Evolutionary conservation across 768 basidiomycete genomes (phyloP).

Genomic region (Hydnum rufescens): DNA sequence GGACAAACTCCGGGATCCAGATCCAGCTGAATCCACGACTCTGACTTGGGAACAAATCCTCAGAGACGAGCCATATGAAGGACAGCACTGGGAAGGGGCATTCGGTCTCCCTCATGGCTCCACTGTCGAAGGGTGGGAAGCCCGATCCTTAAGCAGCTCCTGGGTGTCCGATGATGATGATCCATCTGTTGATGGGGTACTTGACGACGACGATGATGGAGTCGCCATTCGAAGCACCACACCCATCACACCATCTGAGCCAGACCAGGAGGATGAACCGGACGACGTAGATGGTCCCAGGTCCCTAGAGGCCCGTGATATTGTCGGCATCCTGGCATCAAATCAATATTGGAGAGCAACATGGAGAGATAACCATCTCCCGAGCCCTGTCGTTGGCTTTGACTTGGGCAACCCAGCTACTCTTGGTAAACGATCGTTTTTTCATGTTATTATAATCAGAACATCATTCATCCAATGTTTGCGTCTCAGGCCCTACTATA

Average conservation of each 20-base stretch:
- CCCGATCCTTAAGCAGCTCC: not conserved
- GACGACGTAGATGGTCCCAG: not conserved
- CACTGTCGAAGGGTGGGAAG: constrained; percentile 1
- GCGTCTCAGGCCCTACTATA: too few relatives aligned
- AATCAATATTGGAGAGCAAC: constrained; percentile 58
- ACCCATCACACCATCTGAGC: not conserved
- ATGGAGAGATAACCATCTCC: constrained; percentile 31
- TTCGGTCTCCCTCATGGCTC: constrained; percentile 22
- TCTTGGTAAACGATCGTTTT: constrained; percentile 26
- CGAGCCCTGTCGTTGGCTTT: constrained; percentile 23
- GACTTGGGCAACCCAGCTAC: constrained; percentile 54
- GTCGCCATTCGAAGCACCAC: not conserved
- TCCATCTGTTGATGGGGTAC: not conserved
- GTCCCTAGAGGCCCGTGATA: constrained; percentile 17
- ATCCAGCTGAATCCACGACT: too few relatives aligned
- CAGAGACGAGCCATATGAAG: constrained; percentile 66
- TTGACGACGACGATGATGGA: too few relatives aligned
- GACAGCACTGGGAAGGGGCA: constrained; percentile 70
- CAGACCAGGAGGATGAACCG: too few relatives aligned
- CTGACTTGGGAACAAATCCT: constrained; percentile 69
- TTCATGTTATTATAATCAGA: too few relatives aligned
- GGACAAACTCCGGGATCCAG: too few relatives aligned
- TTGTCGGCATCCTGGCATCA: constrained; percentile 40
- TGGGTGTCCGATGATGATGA: not conserved
- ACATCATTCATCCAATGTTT: too few relatives aligned